These are phyloP conservation scores for Tolypocladium paradoxum DNA, from an alignment of 2,329 filamentous ascomycete genomes.

Conservation along the genomic window DNA sequence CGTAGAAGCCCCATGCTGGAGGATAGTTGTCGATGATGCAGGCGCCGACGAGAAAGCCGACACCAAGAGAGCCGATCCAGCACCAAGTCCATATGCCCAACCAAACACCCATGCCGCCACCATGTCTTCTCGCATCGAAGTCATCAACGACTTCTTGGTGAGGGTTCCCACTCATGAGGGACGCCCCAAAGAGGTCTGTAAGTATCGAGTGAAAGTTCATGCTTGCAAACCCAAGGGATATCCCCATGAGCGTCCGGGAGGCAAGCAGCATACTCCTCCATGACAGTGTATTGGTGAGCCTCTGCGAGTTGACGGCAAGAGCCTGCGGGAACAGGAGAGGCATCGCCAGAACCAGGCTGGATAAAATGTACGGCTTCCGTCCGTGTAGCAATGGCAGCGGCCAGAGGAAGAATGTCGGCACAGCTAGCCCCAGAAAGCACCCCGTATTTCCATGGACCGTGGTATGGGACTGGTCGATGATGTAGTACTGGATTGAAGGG, in stretches of 20 bases:
- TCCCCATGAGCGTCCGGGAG: conserved; percentile 54
- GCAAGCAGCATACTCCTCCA: conserved; percentile 53
- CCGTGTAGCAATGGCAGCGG: conserved; percentile 66
- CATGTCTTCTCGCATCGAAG: conserved; percentile 61
- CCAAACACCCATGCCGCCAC: conserved; percentile 73
- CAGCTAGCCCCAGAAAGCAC: conserved; percentile 58
- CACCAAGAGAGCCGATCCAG: conserved; percentile 58
- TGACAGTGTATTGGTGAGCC: conserved; percentile 42
- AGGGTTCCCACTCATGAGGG: conserved; percentile 59
- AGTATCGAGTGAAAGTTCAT: conserved; percentile 66
- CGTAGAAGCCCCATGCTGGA: conserved; percentile 67
- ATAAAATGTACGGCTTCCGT: conserved; percentile 65
- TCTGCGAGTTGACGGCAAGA: conserved; percentile 45
- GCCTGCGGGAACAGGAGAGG: conserved; percentile 69
- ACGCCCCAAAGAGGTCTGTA: conserved; percentile 67
- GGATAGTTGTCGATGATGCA: conserved; percentile 52
- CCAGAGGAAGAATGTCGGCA: conserved; percentile 63
- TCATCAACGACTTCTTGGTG: conserved; percentile 60
- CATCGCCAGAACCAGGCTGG: conserved; percentile 56
- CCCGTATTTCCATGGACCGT: conserved; percentile 64
- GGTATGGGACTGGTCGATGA: conserved; percentile 57
- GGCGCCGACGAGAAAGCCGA: conserved; percentile 64
- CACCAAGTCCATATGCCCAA: conserved; percentile 70
- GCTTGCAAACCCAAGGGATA: conserved; percentile 62
- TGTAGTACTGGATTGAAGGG: conserved; percentile 67